Evolutionary conservation across 2,329 filamentous ascomycete genomes (phyloP).

Genomic region (Aureobasidium subglaciale): DNA sequence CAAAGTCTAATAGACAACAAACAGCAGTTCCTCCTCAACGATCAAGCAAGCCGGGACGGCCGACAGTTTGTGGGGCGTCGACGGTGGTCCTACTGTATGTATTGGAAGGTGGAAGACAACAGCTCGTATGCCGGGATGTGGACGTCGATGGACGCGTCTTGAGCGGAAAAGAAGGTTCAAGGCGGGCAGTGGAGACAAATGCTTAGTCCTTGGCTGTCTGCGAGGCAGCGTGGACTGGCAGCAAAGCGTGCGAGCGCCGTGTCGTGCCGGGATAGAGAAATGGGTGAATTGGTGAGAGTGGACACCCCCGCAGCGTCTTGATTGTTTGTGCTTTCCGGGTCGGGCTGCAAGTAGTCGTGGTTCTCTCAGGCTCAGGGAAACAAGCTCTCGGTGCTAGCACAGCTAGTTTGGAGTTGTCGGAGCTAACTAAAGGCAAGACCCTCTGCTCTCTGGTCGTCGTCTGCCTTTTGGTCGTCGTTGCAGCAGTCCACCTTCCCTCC

Average conservation of each 20-base stretch:
- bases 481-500: neutral
- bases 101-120: neutral
- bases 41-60: neutral
- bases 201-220: neutral
- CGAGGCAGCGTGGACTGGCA: neutral
- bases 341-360: neutral
- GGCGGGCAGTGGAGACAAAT: constrained; percentile 7
- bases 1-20: constrained; percentile 7
- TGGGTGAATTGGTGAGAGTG: constrained; percentile 1
- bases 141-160: neutral
- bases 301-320: neutral
- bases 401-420: neutral
- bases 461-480: neutral
- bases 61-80: neutral
- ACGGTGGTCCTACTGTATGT: too few relatives aligned
- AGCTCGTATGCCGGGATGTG: neutral
- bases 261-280: neutral
- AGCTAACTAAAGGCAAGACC: constrained; percentile 1
- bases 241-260: neutral
- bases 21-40: neutral
- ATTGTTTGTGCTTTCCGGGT: neutral
- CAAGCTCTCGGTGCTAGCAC: constrained; percentile 8
- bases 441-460: neutral
- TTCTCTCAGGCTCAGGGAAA: neutral
- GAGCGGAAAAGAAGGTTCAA: neutral